Conservation (phyloP, 2,329 filamentous ascomycete genomes). For the Clarireedia monteithiana region DNA sequence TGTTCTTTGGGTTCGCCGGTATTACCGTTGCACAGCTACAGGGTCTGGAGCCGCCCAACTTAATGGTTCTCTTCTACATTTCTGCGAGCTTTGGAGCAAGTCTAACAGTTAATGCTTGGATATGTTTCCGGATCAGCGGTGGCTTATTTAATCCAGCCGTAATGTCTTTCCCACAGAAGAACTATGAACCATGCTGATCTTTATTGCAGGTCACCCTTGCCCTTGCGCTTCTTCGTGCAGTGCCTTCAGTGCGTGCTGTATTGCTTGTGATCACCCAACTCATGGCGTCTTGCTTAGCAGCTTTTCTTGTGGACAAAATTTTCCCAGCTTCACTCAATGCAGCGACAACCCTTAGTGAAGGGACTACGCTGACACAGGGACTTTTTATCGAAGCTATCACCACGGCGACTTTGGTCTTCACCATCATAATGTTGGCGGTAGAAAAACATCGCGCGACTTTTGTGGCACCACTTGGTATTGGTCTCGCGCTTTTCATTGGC, state of each 20-base stretch:
- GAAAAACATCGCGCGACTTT: constrained; percentile 39
- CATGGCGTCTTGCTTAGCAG: constrained; percentile 31
- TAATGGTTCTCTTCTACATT: constrained; percentile 33
- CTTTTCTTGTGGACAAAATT: constrained; percentile 34
- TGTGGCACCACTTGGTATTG: constrained; percentile 38
- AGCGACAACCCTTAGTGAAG: constrained; percentile 34
- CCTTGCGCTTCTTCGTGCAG: constrained; percentile 30
- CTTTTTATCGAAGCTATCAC: constrained; percentile 43
- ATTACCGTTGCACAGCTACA: constrained; percentile 20
- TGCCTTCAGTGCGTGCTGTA: constrained; percentile 27
- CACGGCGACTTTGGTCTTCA: constrained; percentile 41
- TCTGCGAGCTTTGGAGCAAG: constrained; percentile 28
- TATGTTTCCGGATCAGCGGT: constrained; percentile 35
- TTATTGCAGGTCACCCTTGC: constrained; percentile 27
- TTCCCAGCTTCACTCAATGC: constrained; percentile 29
- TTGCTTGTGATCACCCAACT: constrained; percentile 31
- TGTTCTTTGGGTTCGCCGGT: constrained; percentile 30
- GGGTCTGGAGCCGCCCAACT: constrained; percentile 11
- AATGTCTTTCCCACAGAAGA: background rate
- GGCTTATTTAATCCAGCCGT: constrained; percentile 43
- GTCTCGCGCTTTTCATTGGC: constrained; percentile 34
- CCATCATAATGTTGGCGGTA: constrained; percentile 42
- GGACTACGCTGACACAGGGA: constrained; percentile 36
- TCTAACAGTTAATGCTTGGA: constrained; percentile 46
- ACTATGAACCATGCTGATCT: background rate